Evolutionary conservation across 2,329 filamentous ascomycete genomes (phyloP).

Genomic region (Penicillium sp.): DNA sequence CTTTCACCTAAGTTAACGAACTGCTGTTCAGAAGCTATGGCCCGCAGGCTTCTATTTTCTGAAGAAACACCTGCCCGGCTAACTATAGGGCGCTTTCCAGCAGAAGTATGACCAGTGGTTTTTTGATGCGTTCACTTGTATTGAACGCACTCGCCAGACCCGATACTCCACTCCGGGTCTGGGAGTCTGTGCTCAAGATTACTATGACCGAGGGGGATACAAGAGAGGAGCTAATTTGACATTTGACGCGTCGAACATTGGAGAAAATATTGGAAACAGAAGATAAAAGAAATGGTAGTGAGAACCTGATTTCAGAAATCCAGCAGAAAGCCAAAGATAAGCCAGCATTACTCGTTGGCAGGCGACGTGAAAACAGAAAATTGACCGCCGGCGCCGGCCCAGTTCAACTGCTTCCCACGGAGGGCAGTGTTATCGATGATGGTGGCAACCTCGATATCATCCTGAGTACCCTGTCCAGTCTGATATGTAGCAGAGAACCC

Average conservation of each 20-base stretch:
- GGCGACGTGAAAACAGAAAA: constrained; percentile 51
- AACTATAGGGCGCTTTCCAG: not conserved
- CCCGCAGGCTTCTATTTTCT: not conserved
- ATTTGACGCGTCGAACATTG: constrained; percentile 4
- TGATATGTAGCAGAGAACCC: constrained; percentile 80
- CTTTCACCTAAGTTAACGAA: not conserved
- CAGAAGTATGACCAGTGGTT: not conserved
- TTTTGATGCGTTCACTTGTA: not conserved
- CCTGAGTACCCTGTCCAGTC: constrained; percentile 72
- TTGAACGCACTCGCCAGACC: not conserved
- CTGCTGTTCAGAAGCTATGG: not conserved
- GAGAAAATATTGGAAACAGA: not conserved
- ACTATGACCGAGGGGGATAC: not conserved
- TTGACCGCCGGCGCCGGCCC: constrained; percentile 84
- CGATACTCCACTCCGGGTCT: not conserved
- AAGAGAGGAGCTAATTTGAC: constrained; percentile 6
- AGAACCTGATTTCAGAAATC: not conserved
- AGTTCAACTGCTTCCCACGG: constrained; percentile 69
- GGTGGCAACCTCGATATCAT: constrained; percentile 75
- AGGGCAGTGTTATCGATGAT: constrained; percentile 82
- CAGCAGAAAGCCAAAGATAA: not conserved
- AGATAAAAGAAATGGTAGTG: not conserved
- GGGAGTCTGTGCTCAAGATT: not conserved
- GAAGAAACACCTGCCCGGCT: too few relatives aligned
- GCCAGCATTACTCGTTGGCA: constrained; percentile 16